Percentiles rank a stretch among this genome's conserved stretches.
Evolutionary conservation across 768 basidiomycete species (phyloP).

Genomic region (Termitomyces sp.): DNA sequence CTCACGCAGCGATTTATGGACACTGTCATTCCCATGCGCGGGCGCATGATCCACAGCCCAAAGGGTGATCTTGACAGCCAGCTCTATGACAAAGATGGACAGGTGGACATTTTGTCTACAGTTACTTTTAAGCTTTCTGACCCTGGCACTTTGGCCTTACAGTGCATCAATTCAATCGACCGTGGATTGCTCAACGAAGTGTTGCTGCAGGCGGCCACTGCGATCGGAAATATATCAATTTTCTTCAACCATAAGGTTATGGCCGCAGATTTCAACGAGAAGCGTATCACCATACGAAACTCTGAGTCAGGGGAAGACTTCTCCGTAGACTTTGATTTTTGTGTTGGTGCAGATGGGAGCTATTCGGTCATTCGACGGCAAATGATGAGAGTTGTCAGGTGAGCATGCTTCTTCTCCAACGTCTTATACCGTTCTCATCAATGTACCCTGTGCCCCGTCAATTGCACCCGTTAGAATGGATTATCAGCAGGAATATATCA

Average conservation of each 20-base stretch:
- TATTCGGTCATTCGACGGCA: conserved; percentile 89
- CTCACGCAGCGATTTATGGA: conserved; percentile 68
- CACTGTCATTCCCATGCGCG: conserved; percentile 89
- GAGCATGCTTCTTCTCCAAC: conserved; percentile 29
- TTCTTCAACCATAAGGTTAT: conserved; percentile 82
- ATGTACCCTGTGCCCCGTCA: conserved; percentile 23
- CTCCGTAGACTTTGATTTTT: conserved; percentile 64
- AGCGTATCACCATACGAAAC: conserved; percentile 51
- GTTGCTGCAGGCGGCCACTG: conserved; percentile 74
- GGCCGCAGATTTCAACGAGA: conserved; percentile 70
- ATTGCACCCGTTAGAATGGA: conserved; percentile 65
- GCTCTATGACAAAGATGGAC: conserved; percentile 82
- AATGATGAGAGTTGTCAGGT: conserved; percentile 95
- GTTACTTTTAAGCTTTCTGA: conserved; percentile 10
- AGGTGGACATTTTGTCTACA: conserved; percentile 46
- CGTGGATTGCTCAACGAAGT: conserved; percentile 83
- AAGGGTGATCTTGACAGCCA: conserved; percentile 78
- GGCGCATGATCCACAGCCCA: conserved; percentile 88
- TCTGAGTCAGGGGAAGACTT: conserved; percentile 36
- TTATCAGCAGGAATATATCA: conserved; percentile 93
- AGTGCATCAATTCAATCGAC: conserved; percentile 96
- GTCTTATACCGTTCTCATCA: conserved; percentile 19
- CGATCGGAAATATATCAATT: conserved; percentile 56
- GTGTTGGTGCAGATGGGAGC: conserved; percentile 92
- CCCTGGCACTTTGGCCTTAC: conserved; percentile 21